Evolutionary conservation across 164 flowering plant species (phyloP).

Genomic region (Stephania cephalantha): DNA sequence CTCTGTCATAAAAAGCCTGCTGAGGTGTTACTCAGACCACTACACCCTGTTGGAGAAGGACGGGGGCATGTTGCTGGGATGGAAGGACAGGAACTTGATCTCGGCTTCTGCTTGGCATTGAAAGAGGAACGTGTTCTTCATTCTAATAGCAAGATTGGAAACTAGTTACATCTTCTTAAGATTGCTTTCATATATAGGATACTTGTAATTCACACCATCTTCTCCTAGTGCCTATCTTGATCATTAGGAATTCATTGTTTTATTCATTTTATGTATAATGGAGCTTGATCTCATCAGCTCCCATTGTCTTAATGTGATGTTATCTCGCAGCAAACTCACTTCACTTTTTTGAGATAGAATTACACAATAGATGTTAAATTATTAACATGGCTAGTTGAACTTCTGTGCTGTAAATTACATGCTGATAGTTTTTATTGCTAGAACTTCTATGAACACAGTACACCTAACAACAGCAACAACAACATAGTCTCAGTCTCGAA

Average conservation of each 20-base stretch:
- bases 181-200: not conserved
- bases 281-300: not conserved
- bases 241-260: not conserved
- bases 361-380: not conserved
- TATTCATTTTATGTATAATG: not conserved
- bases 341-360: not conserved
- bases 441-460: too few species aligned
- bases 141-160: not conserved
- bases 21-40: constrained; percentile 49
- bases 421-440: too few species aligned
- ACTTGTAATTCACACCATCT: not conserved
- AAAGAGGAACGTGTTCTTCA: constrained; percentile 10
- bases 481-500: too few species aligned
- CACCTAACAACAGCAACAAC: too few species aligned
- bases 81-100: constrained; percentile 59
- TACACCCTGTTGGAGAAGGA: constrained; percentile 64
- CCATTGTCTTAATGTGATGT: not conserved
- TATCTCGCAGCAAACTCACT: not conserved
- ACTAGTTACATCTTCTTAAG: not conserved
- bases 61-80: constrained; percentile 64
- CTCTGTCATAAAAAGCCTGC: constrained; percentile 42
- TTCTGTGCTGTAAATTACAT: not conserved
- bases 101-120: constrained; percentile 79
- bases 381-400: not conserved
- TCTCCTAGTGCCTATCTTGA: not conserved